phyloP scores from a whole-genome alignment of 2,329 filamentous ascomycete species.

The Rhynchosporium graminicola region DNA sequence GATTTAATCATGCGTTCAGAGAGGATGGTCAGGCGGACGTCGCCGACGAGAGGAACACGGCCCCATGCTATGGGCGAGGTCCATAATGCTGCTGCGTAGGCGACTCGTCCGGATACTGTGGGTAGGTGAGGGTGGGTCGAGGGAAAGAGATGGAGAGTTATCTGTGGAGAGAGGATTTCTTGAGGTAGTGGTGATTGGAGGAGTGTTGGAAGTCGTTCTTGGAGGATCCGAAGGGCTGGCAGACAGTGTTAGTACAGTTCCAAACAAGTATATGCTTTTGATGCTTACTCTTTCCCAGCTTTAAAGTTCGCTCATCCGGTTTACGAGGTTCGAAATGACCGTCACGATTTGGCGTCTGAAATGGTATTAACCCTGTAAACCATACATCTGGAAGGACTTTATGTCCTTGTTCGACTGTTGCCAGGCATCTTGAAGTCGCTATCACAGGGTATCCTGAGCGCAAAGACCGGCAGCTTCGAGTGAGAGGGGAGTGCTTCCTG shows the following conservation, averaged over 20 bases:
- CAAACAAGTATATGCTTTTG: not conserved
- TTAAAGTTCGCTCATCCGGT: constrained; percentile 58
- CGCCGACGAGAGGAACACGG: constrained; percentile 84
- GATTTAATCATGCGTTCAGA: constrained; percentile 75
- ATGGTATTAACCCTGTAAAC: constrained; percentile 46
- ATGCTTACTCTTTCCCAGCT: constrained; percentile 45
- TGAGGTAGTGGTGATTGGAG: constrained; percentile 68
- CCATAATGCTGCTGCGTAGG: constrained; percentile 92
- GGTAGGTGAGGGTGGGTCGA: constrained; percentile 86
- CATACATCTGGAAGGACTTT: constrained; percentile 44
- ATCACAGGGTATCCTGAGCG: constrained; percentile 15
- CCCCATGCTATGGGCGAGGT: constrained; percentile 97
- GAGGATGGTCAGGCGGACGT: constrained; percentile 82
- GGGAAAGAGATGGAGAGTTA: constrained; percentile 70
- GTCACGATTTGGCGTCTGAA: constrained; percentile 16
- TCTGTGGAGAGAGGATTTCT: constrained; percentile 74
- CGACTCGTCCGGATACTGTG: constrained; percentile 84
- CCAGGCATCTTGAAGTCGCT: constrained; percentile 28
- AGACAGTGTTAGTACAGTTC: constrained; percentile 20
- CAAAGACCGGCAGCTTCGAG: constrained; percentile 17
- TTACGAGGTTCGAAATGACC: constrained; percentile 38
- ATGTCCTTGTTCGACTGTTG: constrained; percentile 33
- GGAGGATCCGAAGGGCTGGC: constrained; percentile 63
- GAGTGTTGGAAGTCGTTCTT: constrained; percentile 66
- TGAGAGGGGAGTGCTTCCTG: constrained; percentile 22